Base-by-base conservation (phyloP, 805 yeast genomes). In the Teunomyces aglyptinius region DNA sequence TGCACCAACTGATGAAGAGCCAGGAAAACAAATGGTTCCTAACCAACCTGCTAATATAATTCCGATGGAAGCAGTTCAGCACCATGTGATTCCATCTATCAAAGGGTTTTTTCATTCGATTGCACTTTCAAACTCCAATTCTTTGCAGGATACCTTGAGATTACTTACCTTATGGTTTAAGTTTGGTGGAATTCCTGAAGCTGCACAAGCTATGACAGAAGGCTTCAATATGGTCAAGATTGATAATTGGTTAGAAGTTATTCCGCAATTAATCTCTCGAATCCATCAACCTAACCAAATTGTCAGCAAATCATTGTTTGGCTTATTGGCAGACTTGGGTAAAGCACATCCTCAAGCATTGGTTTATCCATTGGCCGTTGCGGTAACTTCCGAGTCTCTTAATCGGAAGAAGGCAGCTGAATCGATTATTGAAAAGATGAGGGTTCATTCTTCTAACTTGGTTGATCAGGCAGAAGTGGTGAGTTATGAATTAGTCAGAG, bases 331-430 rank as follows among this genome's bases (percentile, higher is more conserved):
- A 3, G 96, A 90, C 55, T 71, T 94, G 13, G 99, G 99, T 33
- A 85, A 87, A 54, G 92, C 92, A 1, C 98, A 94, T 67, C 99
- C 99, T 1, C 99, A 94, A 63, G 97, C 98, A 0, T 77, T 94
- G 57, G 92, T 94, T 5, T 92, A 90, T 60, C 98, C 98, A 3
- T 74, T 94, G 48, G 92, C 96, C 10, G 99, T 94, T 47, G 97
- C 98, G 10, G 89, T 91, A 43, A 91, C 94, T 52, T 88, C 97
- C 0, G 97, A 92, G 58, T 88, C 96, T 53, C 80, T 86, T 28
- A 86, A 86, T 4, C 80, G 99, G 56, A 95, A 90, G 65, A 80
- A 82, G 58, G 97, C 99, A 0, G 99, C 99, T 0, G 71, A 83
- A 56, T 85, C 90, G 0, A 91, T 95, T 48, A 85, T 94, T 54